Base-by-base conservation (phyloP, 768 basidiomycete species). In the Sistotremastrum niveocremeum region DNA sequence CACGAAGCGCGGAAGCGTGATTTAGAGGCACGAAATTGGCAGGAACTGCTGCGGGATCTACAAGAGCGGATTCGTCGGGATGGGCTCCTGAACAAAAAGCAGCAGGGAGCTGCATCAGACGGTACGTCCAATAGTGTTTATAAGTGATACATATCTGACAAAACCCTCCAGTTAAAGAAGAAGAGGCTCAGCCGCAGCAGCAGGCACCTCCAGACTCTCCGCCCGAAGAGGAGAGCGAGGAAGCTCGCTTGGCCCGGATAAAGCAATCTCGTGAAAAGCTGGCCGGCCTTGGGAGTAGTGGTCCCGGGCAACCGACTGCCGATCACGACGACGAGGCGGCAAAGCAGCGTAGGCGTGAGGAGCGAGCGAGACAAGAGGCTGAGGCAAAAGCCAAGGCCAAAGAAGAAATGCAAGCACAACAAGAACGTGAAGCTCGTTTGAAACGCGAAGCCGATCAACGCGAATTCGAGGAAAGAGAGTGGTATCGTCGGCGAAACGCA, bases 221-320 rank as follows among this genome's bases (percentile, higher is more conserved):
- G 32, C 11, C 10, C 34, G 59, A 57, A 42, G 50, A 52, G 29
- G 61, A 67, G 41, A 60, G 68, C 37, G 70, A 73, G 31, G 61
- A 56, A 8, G 56, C 53, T 4, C 67, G 65, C 42, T 61, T 56
- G 39, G 67, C 67, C 9, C 63, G 62, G 30, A 74, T 84, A 48
- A 75, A 70, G 12, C 77, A 81, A 56, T 81, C 81, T 4, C 72
- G 76, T 38, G 70, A 74, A 37, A 84, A 82, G 54, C 65, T 82
- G 36, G 77, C 73, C 4, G 77, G 84, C 51, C 71, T 84, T 2
- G 79, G 83, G 54, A 65, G 62, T 39, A 79, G 82, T 58, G 57
- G 69, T 12, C 79, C 79, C 0, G 49, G 79, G 7, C 81, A 76
- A 20, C 20, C 20, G 20, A 20, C 20, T 20, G 20, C 20, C 20